Evolutionary conservation across 1,284 basidiomycete genomes (phyloP).

Genomic region (Ganoderma meredithae): DNA sequence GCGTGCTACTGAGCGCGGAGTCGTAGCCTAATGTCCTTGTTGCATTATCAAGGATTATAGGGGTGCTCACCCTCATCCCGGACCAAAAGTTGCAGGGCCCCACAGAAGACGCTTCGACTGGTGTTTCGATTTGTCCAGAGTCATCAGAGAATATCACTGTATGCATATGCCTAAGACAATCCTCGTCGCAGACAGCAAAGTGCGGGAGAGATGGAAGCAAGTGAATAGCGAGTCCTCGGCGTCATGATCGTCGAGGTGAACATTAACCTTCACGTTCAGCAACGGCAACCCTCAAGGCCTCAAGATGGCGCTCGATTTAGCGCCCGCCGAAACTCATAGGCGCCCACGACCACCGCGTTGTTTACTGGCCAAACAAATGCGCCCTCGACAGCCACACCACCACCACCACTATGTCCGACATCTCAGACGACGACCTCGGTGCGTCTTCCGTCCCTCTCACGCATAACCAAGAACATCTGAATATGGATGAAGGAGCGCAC

Average conservation of each 20-base stretch:
- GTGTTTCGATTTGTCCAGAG: too few species aligned
- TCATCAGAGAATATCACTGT: background rate
- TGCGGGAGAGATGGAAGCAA: background rate
- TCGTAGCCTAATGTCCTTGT: too few species aligned
- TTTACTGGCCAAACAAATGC: conserved; percentile 30
- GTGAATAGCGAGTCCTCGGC: background rate
- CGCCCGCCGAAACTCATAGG: conserved; percentile 17
- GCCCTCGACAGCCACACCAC: conserved; percentile 13
- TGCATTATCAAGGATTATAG: too few species aligned
- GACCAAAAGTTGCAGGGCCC: too few species aligned
- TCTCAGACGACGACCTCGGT: conserved; percentile 36
- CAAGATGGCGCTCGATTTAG: background rate
- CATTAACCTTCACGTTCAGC: too few species aligned
- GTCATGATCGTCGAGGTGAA: background rate
- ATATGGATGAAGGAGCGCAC: conserved; percentile 29
- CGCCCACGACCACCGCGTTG: conserved; percentile 27
- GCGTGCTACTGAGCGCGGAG: background rate
- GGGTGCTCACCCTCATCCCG: background rate
- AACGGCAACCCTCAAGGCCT: too few species aligned
- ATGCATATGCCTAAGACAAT: background rate
- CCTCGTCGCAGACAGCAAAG: background rate
- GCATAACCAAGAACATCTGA: conserved; percentile 31
- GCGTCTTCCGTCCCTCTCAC: conserved; percentile 20
- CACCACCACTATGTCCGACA: conserved; percentile 32
- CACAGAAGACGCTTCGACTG: too few species aligned